These are phyloP conservation scores for Flaveria brownii DNA, from an alignment of 129 eudicot species.

Conservation along the genomic window DNA sequence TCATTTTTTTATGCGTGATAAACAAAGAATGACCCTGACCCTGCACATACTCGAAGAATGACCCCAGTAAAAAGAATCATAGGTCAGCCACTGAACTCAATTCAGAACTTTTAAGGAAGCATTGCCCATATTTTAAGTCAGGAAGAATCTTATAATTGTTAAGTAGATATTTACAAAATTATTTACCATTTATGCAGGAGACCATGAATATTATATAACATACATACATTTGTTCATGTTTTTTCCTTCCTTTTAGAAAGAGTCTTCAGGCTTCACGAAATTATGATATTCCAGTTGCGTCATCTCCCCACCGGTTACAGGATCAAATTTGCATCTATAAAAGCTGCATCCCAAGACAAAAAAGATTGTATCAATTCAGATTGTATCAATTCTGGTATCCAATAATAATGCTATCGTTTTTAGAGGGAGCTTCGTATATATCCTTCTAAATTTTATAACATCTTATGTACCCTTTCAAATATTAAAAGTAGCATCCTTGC, in stretches of 20 bases:
- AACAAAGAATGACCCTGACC: no score
- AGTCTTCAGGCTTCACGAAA: slow-evolving; percentile 71
- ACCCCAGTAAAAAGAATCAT: no score
- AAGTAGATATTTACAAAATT: slow-evolving; percentile 23
- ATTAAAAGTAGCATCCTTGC: neutral
- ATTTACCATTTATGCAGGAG: slow-evolving; percentile 24
- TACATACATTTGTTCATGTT: neutral
- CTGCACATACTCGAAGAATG: no score
- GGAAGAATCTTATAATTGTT: slow-evolving; percentile 8
- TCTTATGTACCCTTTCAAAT: neutral
- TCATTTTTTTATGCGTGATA: no score
- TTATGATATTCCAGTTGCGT: slow-evolving; percentile 85
- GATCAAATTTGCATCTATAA: slow-evolving; percentile 83
- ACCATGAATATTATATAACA: neutral
- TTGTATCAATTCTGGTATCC: neutral
- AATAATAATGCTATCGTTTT: neutral
- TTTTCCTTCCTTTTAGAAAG: slow-evolving; percentile 33
- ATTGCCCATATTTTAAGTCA: slow-evolving; percentile 1
- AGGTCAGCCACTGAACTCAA: no score
- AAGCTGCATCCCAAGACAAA: slow-evolving; percentile 49
- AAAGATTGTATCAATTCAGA: neutral
- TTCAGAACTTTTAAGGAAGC: neutral
- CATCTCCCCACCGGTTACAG: slow-evolving; percentile 84
- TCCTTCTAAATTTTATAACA: neutral
- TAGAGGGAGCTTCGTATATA: neutral